Evolutionary conservation across 2,329 filamentous ascomycete species (phyloP).

Genomic region (Fusarium goolgardi): DNA sequence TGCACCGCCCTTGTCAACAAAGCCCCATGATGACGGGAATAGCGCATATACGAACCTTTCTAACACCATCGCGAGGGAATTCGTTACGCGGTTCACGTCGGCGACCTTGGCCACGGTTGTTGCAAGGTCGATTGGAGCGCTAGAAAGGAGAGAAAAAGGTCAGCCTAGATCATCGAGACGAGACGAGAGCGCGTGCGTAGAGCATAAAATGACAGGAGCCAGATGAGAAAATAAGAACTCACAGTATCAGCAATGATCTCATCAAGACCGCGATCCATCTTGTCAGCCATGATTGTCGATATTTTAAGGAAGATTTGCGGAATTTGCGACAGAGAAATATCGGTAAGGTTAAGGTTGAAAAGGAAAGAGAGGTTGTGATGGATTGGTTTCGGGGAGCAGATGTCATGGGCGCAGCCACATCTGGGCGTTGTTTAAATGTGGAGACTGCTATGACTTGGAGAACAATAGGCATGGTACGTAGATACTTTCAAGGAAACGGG

Average conservation of each 20-base stretch:
- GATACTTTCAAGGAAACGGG: conserved; percentile 5
- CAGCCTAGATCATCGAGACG: conserved; percentile 28
- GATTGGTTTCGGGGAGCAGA: conserved; percentile 1
- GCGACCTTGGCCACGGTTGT: conserved; percentile 52
- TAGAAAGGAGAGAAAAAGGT: conserved; percentile 31
- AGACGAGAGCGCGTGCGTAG: conserved; percentile 27
- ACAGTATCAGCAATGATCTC: conserved; percentile 67
- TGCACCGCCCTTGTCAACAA: conserved; percentile 41
- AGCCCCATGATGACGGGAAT: conserved; percentile 12
- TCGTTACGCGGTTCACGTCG: conserved; percentile 55
- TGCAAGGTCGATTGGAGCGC: conserved; percentile 51
- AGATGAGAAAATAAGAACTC: conserved; percentile 36
- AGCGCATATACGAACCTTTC: conserved; percentile 74
- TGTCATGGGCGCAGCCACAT: conserved; percentile 34
- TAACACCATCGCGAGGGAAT: conserved; percentile 84
- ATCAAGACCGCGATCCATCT: conserved; percentile 67
- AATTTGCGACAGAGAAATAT: background rate
- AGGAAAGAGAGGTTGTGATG: conserved; percentile 15
- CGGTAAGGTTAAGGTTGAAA: background rate
- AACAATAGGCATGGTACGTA: background rate
- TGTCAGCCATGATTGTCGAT: conserved; percentile 53
- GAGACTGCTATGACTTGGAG: conserved; percentile 3
- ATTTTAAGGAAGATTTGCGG: conserved; percentile 2
- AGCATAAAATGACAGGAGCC: conserved; percentile 6
- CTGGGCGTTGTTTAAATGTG: conserved; percentile 21